phyloP scores from a whole-genome alignment of 345 rosid species.

The Eucalyptus melliodora region DNA sequence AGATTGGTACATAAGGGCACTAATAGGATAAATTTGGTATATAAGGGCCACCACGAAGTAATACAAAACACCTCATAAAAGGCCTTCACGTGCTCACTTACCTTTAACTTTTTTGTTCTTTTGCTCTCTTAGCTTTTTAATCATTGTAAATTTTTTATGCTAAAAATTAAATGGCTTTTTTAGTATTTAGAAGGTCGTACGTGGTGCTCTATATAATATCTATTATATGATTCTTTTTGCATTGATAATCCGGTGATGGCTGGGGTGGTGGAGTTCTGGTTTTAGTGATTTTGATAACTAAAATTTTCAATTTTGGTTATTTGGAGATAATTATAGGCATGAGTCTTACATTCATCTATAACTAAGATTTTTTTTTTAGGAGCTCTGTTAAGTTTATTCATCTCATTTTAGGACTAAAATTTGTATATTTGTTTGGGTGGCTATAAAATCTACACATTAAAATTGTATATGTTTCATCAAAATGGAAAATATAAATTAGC shows the following conservation, averaged over 20 bases:
- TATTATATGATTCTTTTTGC: neutral
- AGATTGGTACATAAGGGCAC: neutral
- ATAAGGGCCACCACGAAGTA: neutral
- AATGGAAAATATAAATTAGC: neutral
- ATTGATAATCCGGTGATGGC: neutral
- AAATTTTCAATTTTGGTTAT: neutral
- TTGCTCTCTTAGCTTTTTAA: neutral
- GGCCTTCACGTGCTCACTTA: neutral
- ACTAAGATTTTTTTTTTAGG: neutral
- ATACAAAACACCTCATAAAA: neutral
- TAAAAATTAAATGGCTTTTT: neutral
- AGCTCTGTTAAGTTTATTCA: neutral
- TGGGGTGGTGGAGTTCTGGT: neutral
- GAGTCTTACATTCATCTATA: neutral
- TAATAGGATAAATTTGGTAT: neutral
- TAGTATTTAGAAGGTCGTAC: neutral
- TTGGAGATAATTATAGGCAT: neutral
- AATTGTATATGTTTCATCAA: neutral
- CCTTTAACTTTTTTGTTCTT: neutral
- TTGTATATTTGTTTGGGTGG: neutral
- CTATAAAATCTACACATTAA: neutral
- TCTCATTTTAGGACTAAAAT: neutral
- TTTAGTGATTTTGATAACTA: neutral
- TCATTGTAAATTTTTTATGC: neutral
- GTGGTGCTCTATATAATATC: neutral